Evolutionary conservation across 306 rosid species (phyloP).

Genomic region (Dryas octopetala): DNA sequence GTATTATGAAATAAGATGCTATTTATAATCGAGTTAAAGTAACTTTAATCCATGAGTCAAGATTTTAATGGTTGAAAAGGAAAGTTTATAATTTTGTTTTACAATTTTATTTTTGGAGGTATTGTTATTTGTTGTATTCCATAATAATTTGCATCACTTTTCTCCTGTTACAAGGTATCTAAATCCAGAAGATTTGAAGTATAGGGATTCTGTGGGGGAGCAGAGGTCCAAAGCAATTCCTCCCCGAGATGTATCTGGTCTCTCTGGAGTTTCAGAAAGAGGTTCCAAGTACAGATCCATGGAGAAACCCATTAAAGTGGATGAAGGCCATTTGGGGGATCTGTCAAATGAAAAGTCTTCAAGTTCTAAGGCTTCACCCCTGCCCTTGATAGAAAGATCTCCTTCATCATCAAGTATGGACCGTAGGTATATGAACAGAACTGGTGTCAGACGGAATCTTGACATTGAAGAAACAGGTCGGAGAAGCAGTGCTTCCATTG

Average conservation of each 20-base stretch:
- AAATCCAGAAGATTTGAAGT: slow-evolving; percentile 62
- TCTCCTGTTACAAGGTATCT: slow-evolving; percentile 49
- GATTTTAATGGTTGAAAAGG: neutral
- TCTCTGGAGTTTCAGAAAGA: slow-evolving; percentile 65
- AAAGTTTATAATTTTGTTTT: neutral
- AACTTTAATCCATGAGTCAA: neutral
- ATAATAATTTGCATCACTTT: slow-evolving; percentile 1
- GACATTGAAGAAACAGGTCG: slow-evolving; percentile 82
- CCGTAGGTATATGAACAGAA: slow-evolving; percentile 55
- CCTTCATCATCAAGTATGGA: slow-evolving; percentile 82
- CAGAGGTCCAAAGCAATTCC: slow-evolving; percentile 54
- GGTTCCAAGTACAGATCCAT: slow-evolving; percentile 60
- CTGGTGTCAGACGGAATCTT: slow-evolving; percentile 55
- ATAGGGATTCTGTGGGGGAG: slow-evolving; percentile 57
- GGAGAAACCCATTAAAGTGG: slow-evolving; percentile 67
- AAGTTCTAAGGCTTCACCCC: slow-evolving; percentile 80
- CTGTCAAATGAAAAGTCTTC: slow-evolving; percentile 70
- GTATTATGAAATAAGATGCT: neutral
- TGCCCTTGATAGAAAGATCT: slow-evolving; percentile 67
- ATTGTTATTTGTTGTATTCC: neutral
- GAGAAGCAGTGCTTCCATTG: slow-evolving; percentile 52
- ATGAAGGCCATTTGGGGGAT: slow-evolving; percentile 59
- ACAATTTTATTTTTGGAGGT: neutral
- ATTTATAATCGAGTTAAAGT: neutral
- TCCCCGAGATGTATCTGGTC: slow-evolving; percentile 51